Evolutionary conservation across 495 filamentous ascomycete genomes (phyloP), one percentile per base, ranked within the genome.

Genomic region (Emericellopsis terricola): DNA sequence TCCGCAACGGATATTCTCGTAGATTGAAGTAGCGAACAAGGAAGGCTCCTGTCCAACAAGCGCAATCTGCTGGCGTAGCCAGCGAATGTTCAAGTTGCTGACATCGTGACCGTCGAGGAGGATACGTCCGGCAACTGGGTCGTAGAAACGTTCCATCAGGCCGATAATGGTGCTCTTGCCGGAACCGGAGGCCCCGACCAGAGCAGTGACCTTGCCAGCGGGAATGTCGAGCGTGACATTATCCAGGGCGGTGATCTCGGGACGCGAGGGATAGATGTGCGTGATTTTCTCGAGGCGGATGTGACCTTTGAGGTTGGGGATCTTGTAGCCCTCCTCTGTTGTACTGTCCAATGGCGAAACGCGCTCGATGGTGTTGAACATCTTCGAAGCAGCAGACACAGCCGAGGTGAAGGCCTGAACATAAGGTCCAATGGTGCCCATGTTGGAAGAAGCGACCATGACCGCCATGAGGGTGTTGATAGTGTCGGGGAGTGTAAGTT

Each of bases 161-260:
- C 81, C 83, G 21, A 93, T 73, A n/a, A 92, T 76, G 2, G 83
- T 93, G 49, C 71, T 80, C 52, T 94, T 94, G 39, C 85, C 74
- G 36, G 78, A 81, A 3, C 84, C 81, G 15, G 81, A 81, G 15
- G 82, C 71, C 16, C 84, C 77, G 28, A 86, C 79, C 31, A 93
- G 53, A n/a, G 83, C 81, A 28, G 78, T 78, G 26, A 74, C 78
- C 52, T 86, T 80, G 9, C 85, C 84, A 9, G 85, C 76, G 11
- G 77, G 73, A 33, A 92, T 73, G 1, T 59, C 38, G 4, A 94
- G 59, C 32, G 63, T 81, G 33, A 92, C 76, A 37, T 76, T 68
- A 21, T 80, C 53, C 65, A 92, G 79, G 13, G 92, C 71, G 10
- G 71, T 66, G 26, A 84, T 81, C 42, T 86, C 79, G 0, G 83